Percentiles rank a stretch among this genome's conserved stretches.
Evolutionary conservation across 2,329 filamentous ascomycete genomes (phyloP).

Genomic region (Stachybotrys echinatus): DNA sequence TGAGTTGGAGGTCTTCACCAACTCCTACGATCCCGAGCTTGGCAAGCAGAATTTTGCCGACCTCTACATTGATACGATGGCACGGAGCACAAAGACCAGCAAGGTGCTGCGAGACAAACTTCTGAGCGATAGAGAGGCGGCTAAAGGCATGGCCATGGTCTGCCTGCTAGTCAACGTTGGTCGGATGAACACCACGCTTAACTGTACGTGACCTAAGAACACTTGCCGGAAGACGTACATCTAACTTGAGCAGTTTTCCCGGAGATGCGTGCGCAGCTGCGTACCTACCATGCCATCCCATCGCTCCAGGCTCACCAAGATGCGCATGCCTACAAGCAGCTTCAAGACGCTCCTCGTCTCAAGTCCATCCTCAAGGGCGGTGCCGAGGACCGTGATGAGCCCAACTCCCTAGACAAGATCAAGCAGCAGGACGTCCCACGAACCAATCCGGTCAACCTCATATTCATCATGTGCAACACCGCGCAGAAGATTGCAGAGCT

Average conservation of each 20-base stretch:
- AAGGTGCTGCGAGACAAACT: constrained; percentile 97
- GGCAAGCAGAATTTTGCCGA: constrained; percentile 82
- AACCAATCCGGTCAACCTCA: constrained; percentile 94
- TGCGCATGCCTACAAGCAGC: constrained; percentile 92
- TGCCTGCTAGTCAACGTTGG: constrained; percentile 96
- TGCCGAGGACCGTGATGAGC: constrained; percentile 83
- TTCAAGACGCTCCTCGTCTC: constrained; percentile 90
- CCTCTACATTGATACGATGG: constrained; percentile 98
- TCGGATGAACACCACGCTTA: constrained; percentile 97
- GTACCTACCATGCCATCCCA: constrained; percentile 97
- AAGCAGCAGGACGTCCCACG: constrained; percentile 60
- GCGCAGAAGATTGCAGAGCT: constrained; percentile 88
- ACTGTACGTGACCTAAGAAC: constrained; percentile 58
- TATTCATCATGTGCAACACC: constrained; percentile 88
- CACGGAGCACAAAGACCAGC: constrained; percentile 96
- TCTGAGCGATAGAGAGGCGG: constrained; percentile 82
- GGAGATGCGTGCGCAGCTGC: constrained; percentile 95
- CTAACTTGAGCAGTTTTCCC: constrained; percentile 72
- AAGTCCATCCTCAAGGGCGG: constrained; percentile 98
- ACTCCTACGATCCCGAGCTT: constrained; percentile 67
- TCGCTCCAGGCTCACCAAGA: constrained; percentile 94
- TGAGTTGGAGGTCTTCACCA: constrained; percentile 73
- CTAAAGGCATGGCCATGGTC: constrained; percentile 99
- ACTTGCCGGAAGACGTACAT: not conserved
- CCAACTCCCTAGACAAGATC: constrained; percentile 77